Percentiles rank a stretch among this genome's conserved stretches.
These are phyloP conservation scores for Mycena metata DNA, from an alignment of 768 basidiomycete genomes.

Conservation along the genomic window DNA sequence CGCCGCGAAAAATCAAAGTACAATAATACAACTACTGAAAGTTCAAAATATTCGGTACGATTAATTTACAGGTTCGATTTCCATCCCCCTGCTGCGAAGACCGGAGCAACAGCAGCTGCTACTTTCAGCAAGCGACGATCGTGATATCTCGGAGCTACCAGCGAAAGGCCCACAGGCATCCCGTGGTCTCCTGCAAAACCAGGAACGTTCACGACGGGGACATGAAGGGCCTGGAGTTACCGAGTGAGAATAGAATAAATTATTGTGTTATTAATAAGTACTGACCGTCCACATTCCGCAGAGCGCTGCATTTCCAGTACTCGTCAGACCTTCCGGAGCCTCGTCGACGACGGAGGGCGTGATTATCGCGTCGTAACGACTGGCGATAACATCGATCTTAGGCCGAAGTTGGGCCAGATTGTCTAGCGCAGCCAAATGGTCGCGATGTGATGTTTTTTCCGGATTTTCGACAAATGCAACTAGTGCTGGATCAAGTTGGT, in stretches of 20 bases:
- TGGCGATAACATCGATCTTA: conserved; percentile 32
- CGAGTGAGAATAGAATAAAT: not conserved
- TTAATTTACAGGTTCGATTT: conserved; percentile 14
- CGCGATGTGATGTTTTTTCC: conserved; percentile 10
- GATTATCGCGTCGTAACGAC: conserved; percentile 32
- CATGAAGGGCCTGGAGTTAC: conserved; percentile 32
- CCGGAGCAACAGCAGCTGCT: conserved; percentile 25
- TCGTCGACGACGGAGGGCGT: conserved; percentile 33
- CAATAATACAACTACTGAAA: too few relatives aligned
- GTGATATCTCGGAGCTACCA: conserved; percentile 32
- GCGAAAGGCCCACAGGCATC: conserved; percentile 37
- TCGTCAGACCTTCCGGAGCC: conserved; percentile 32
- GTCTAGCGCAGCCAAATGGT: conserved; percentile 34
- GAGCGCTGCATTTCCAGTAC: conserved; percentile 30
- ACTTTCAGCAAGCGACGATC: conserved; percentile 34
- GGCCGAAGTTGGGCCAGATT: conserved; percentile 34
- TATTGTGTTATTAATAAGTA: not conserved
- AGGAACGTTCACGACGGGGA: conserved; percentile 37
- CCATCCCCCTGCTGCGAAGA: conserved; percentile 37
- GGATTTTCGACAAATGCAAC: conserved; percentile 35
- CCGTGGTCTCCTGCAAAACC: conserved; percentile 36
- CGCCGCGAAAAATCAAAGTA: too few relatives aligned
- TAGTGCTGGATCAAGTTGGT: conserved; percentile 28
- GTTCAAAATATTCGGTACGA: not conserved
- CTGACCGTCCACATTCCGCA: conserved; percentile 40